Evolutionary conservation across 176 grass and related monocot genomes (phyloP).

Genomic region (Cenchrus americanus): DNA sequence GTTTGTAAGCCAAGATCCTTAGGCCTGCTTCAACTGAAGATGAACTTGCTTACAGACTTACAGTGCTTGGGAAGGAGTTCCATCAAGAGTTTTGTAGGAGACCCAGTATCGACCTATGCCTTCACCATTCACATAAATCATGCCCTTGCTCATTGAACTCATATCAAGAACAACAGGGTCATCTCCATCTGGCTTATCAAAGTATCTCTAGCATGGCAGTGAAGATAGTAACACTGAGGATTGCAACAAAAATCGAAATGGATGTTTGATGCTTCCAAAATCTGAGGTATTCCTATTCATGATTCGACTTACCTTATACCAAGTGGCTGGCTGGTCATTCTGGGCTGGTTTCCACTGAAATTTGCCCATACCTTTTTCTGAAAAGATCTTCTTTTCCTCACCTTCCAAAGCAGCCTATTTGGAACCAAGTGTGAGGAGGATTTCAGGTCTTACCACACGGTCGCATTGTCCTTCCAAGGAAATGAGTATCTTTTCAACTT

Average conservation of each 20-base stretch:
- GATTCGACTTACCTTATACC: conserved; percentile 77
- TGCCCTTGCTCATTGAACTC: conserved; percentile 84
- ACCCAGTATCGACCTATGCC: conserved; percentile 71
- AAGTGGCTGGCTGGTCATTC: conserved; percentile 51
- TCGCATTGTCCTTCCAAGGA: neutral
- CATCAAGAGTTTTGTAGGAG: conserved; percentile 53
- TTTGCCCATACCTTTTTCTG: conserved; percentile 41
- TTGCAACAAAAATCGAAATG: conserved; percentile 28
- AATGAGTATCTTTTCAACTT: neutral
- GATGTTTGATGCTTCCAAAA: conserved; percentile 5
- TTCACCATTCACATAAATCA: conserved; percentile 69
- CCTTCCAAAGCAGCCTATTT: conserved; percentile 66
- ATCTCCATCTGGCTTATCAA: conserved; percentile 70
- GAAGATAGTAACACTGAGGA: conserved; percentile 19
- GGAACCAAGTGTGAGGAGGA: neutral
- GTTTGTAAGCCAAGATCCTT: neutral
- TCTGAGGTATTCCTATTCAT: conserved; percentile 11
- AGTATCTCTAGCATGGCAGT: conserved; percentile 66
- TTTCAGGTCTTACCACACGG: conserved; percentile 18
- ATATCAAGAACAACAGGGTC: conserved; percentile 75
- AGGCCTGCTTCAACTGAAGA: neutral
- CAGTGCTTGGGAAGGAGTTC: conserved; percentile 73
- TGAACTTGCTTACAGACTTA: conserved; percentile 62
- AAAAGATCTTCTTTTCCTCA: conserved; percentile 68
- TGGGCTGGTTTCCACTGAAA: conserved; percentile 50